A percentile compares a stretch with the other conserved stretches of the same genome.
These are phyloP conservation scores for Cynara cardunculus DNA, from an alignment of 129 eudicot genomes.

Conservation along the genomic window DNA sequence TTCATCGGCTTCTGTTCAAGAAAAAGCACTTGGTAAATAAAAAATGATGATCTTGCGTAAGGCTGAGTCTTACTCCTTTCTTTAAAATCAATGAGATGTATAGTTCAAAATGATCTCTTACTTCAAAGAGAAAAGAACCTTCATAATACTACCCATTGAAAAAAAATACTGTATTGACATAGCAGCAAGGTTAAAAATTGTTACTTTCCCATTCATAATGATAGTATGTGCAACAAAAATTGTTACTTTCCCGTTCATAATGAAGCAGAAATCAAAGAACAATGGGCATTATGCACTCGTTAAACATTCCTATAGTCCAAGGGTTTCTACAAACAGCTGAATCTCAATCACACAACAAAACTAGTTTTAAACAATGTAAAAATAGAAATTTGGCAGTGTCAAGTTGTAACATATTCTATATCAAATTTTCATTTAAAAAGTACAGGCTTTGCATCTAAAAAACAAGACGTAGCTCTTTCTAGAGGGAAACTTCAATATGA, in stretches of 20 bases:
- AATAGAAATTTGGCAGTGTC: not conserved
- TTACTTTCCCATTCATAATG: not conserved
- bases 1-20: conserved; percentile 39
- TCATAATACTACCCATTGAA: not conserved
- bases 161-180: not conserved
- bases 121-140: conserved; percentile 1
- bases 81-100: not conserved
- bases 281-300: not conserved
- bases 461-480: not conserved
- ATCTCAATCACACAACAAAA: not conserved
- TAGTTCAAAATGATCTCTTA: not conserved
- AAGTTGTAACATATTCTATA: not conserved
- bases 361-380: not conserved
- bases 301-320: not conserved
- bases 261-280: not conserved
- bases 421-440: not conserved
- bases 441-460: not conserved
- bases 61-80: not conserved
- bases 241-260: not conserved
- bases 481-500: not conserved
- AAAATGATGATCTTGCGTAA: not conserved
- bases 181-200: not conserved
- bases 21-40: not conserved
- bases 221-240: not conserved
- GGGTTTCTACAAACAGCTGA: conserved; percentile 6